Evolutionary conservation across 2,329 filamentous ascomycete genomes (phyloP).

Genomic region (Phoma sp.): DNA sequence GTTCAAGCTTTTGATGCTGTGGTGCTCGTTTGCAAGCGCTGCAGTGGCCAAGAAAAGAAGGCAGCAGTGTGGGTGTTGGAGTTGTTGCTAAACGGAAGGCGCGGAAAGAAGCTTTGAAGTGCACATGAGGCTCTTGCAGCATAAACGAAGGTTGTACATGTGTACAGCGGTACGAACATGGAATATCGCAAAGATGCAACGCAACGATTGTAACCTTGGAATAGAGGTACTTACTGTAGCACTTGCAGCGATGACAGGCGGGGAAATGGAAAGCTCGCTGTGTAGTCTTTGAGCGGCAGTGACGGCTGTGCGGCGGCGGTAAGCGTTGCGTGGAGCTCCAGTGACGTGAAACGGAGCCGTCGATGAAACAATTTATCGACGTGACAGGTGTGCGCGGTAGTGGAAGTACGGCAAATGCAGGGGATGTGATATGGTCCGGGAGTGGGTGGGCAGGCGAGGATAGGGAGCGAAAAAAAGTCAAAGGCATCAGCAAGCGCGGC

Average conservation of each 20-base stretch:
- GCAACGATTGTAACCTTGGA: constrained; percentile 2
- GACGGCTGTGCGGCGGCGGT: constrained; percentile 7
- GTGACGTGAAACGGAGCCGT: constrained; percentile 30
- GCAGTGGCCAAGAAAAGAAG: background rate
- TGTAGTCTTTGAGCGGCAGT: constrained; percentile 12
- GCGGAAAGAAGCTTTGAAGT: background rate
- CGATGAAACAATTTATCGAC: constrained; percentile 26
- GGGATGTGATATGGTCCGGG: constrained; percentile 2
- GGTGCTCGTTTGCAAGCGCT: background rate
- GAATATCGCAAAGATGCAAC: constrained; percentile 1
- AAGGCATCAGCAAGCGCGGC: constrained; percentile 26
- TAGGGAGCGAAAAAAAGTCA: constrained; percentile 18
- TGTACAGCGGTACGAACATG: background rate
- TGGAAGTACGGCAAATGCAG: constrained; percentile 7
- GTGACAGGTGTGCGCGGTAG: constrained; percentile 19
- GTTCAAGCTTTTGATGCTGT: background rate
- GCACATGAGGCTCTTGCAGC: constrained; percentile 5
- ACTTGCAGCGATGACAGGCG: constrained; percentile 19
- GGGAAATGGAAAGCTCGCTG: constrained; percentile 2
- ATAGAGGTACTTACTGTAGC: constrained; percentile 21
- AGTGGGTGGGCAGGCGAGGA: background rate
- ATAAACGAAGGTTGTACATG: background rate
- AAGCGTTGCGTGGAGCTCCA: constrained; percentile 15
- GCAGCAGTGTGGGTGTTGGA: background rate
- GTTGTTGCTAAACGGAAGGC: background rate